These are phyloP conservation scores for Crithidia brevicula DNA, from an alignment of 208 protist genomes.

Conservation along the genomic window DNA sequence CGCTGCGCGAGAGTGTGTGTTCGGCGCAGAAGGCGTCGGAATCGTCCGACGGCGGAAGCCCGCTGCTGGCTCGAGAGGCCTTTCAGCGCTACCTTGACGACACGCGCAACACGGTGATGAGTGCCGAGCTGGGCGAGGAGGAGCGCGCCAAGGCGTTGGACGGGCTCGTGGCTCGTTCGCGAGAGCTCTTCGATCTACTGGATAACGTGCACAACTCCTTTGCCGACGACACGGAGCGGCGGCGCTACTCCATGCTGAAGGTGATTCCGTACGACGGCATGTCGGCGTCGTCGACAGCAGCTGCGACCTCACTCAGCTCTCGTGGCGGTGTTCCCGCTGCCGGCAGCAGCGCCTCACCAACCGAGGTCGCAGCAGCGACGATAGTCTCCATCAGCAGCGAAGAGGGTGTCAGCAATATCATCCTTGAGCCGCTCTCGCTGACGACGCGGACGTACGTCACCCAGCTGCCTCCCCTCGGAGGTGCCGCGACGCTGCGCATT, in stretches of 20 bases:
- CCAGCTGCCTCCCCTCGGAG: conserved; percentile 9
- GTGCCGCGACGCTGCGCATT: not conserved
- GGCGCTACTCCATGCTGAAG: conserved; percentile 19
- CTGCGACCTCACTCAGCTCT: not conserved
- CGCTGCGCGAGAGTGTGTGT: not conserved
- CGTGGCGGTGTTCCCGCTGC: not conserved
- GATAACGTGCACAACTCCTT: conserved; percentile 17
- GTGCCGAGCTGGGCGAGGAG: conserved; percentile 4
- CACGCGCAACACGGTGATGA: conserved; percentile 14
- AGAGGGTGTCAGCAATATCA: not conserved
- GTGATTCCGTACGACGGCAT: conserved; percentile 21
- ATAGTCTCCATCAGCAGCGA: not conserved
- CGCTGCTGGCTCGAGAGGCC: not conserved
- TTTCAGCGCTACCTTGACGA: conserved; percentile 31
- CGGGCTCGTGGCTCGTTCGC: conserved; percentile 20
- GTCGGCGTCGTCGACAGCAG: not conserved
- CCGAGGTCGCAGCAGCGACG: not conserved
- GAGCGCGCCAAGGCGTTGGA: conserved; percentile 28
- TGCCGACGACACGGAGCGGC: conserved; percentile 6
- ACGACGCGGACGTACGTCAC: conserved; percentile 5
- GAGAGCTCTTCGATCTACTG: conserved; percentile 32
- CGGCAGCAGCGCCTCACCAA: not conserved
- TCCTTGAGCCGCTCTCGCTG: not conserved
- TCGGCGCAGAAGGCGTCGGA: not conserved
- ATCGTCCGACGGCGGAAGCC: too few relatives aligned